Evolutionary conservation across 1,139 yeast species (phyloP).

Genomic region (Taphrina wiesneri): DNA sequence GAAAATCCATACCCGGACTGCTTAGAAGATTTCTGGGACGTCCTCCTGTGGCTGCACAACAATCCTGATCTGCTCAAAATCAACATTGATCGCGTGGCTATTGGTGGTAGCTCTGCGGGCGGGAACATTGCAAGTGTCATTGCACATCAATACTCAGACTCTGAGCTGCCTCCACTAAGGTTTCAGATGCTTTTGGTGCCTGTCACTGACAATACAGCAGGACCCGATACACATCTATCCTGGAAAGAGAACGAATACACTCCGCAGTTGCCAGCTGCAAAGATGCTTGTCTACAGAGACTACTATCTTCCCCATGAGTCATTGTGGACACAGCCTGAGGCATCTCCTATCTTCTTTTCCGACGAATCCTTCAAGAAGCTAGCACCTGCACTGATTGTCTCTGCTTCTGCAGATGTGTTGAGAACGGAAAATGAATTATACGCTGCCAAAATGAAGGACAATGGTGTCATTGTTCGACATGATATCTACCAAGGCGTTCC

Average conservation of each 20-base stretch:
- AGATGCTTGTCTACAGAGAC: conserved; percentile 55
- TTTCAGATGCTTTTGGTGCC: conserved; percentile 54
- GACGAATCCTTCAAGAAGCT: conserved; percentile 49
- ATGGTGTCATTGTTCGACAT: conserved; percentile 49
- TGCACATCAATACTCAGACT: conserved; percentile 49
- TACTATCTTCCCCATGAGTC: conserved; percentile 51
- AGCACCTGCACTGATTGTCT: conserved; percentile 53
- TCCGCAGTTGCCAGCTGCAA: conserved; percentile 54
- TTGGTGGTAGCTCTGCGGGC: conserved; percentile 57
- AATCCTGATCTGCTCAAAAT: conserved; percentile 44
- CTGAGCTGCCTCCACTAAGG: conserved; percentile 47
- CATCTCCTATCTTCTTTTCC: conserved; percentile 52
- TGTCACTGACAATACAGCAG: conserved; percentile 50
- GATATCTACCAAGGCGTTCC: conserved; percentile 52
- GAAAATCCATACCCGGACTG: conserved; percentile 55
- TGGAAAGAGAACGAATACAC: conserved; percentile 48
- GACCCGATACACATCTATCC: conserved; percentile 47
- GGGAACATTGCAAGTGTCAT: conserved; percentile 53
- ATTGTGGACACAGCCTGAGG: conserved; percentile 49
- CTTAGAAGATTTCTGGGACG: conserved; percentile 51
- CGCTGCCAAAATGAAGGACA: conserved; percentile 48
- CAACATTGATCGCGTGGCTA: conserved; percentile 48
- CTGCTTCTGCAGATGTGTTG: conserved; percentile 54
- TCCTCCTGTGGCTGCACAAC: conserved; percentile 42
- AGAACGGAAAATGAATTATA: conserved; percentile 53